These are phyloP conservation scores for Pseudomonodictys pantanalensis DNA, from an alignment of 495 filamentous ascomycete species.

Conservation along the genomic window DNA sequence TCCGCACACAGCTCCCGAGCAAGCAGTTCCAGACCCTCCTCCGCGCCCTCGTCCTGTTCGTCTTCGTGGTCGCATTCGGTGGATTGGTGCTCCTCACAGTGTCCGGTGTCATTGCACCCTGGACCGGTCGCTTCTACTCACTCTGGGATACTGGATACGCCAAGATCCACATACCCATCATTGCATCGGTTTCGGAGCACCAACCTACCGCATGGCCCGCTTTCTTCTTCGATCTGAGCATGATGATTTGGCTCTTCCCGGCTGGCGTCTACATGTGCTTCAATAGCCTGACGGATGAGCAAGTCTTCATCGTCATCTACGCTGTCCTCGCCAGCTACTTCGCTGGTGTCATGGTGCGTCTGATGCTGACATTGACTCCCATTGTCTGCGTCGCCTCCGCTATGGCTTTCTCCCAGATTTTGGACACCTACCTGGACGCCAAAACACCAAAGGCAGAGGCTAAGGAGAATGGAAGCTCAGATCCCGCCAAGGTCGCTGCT, in stretches of 20 bases:
- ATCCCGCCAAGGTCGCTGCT: constrained; percentile 39
- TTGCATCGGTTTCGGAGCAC: constrained; percentile 98
- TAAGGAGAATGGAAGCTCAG: constrained; percentile 50
- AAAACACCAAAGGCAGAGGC: constrained; percentile 49
- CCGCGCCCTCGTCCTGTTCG: constrained; percentile 72
- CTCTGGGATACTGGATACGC: constrained; percentile 99
- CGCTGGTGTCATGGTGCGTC: constrained; percentile 96
- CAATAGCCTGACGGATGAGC: constrained; percentile 87
- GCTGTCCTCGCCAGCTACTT: constrained; percentile 95
- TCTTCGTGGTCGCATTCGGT: constrained; percentile 69
- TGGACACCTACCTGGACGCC: constrained; percentile 77
- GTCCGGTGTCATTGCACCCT: constrained; percentile 89
- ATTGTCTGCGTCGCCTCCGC: constrained; percentile 95
- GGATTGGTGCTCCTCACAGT: constrained; percentile 79
- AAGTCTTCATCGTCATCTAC: constrained; percentile 98
- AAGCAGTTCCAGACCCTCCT: constrained; percentile 89
- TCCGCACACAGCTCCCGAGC: constrained; percentile 80
- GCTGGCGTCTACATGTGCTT: constrained; percentile 99
- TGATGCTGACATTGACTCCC: constrained; percentile 97
- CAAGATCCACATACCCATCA: constrained; percentile 99
- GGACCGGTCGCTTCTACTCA: constrained; percentile 99
- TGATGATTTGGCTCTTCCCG: constrained; percentile 98
- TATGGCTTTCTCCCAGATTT: constrained; percentile 79
- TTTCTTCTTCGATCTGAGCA: constrained; percentile 98
- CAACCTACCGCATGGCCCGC: constrained; percentile 99